phyloP scores from a whole-genome alignment of 2,329 filamentous ascomycete genomes.

The Trichoderma brevicompactum region DNA sequence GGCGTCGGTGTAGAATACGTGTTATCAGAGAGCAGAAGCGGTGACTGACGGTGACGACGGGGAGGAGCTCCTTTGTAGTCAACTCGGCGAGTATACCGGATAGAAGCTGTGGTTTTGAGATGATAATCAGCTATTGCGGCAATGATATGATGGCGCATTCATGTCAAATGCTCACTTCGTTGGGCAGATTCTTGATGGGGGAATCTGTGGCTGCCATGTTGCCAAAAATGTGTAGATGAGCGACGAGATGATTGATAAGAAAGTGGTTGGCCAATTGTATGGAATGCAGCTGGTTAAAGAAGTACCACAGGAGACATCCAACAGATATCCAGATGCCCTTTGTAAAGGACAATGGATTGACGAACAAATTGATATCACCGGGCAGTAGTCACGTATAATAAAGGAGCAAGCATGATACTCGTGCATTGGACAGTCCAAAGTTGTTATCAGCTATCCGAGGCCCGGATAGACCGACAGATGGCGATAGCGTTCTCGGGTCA shows the following conservation, averaged over 20 bases:
- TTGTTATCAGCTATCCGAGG: background rate
- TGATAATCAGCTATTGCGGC: background rate
- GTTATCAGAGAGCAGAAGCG: slow-evolving; percentile 67
- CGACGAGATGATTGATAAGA: background rate
- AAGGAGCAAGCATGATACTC: no score
- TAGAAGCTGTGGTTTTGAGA: slow-evolving; percentile 49
- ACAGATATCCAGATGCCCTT: background rate
- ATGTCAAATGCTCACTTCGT: background rate
- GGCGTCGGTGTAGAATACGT: slow-evolving; percentile 66
- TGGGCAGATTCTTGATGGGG: slow-evolving; percentile 20
- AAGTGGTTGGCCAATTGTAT: background rate
- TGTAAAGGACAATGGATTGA: no score
- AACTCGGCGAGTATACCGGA: slow-evolving; percentile 55
- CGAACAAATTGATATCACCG: background rate
- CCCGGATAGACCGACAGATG: background rate
- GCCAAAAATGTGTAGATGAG: background rate
- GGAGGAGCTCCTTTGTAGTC: slow-evolving; percentile 57
- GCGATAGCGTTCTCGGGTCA: background rate
- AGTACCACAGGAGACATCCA: background rate
- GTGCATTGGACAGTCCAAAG: no score
- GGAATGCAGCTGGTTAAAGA: background rate
- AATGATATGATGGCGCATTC: background rate
- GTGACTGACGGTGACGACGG: slow-evolving; percentile 61
- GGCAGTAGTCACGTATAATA: no score
- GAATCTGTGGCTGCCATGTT: slow-evolving; percentile 9